Conservation (phyloP, 306 rosid genomes). For the Quercus gilva region DNA sequence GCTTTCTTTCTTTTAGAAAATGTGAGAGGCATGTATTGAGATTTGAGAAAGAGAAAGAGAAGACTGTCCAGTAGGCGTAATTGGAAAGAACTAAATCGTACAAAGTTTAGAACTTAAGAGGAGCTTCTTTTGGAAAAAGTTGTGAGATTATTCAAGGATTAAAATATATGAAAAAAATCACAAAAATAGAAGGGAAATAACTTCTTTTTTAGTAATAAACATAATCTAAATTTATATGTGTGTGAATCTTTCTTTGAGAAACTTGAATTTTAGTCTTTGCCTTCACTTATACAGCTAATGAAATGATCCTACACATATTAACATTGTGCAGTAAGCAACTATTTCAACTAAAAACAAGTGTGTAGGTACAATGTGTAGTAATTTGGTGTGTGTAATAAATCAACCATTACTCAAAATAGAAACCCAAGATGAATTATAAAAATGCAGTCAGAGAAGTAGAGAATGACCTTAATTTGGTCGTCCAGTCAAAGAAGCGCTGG, state of each 20-base stretch:
- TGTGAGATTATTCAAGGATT: neutral
- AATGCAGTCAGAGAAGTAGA: conserved; percentile 3
- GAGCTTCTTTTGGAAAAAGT: neutral
- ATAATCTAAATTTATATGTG: too few species aligned
- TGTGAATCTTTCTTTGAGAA: fast-evolving
- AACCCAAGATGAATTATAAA: neutral
- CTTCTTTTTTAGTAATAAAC: too few species aligned
- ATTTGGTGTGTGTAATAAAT: too few species aligned
- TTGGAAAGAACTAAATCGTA: neutral
- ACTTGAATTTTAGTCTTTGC: fast-evolving
- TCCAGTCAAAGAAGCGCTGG: conserved; percentile 14
- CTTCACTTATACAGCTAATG: too few species aligned
- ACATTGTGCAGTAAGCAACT: too few species aligned
- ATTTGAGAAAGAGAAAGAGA: neutral
- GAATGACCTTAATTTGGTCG: conserved; percentile 4
- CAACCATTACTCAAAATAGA: neutral
- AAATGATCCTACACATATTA: too few species aligned
- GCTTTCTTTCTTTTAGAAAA: too few species aligned
- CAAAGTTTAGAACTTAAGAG: neutral
- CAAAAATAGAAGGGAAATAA: neutral
- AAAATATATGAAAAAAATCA: neutral
- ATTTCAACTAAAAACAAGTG: too few species aligned
- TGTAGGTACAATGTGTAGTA: too few species aligned
- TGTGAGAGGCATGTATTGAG: neutral
- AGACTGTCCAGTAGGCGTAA: neutral